Base-by-base conservation (phyloP, 192 early-diverging fungal species). In the Kappamyces sp. region DNA sequence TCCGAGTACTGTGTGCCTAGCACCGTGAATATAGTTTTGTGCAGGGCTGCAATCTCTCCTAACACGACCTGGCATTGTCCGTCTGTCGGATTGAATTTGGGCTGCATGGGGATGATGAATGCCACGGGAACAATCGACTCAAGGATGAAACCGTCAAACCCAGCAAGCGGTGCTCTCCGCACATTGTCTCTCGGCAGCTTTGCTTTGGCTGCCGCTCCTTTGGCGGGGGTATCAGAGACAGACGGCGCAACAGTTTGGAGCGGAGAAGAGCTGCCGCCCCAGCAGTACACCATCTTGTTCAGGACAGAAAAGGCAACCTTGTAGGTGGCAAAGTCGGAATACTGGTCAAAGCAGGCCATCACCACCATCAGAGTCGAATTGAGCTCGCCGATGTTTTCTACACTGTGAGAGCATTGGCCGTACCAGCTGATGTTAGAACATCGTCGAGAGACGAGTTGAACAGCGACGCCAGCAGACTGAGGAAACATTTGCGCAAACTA, bases 401-500 rank as follows among this genome's bases (percentile, higher is more conserved):
- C 47, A 39, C 5, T 40, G 36, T 4, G 33, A 60, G 51, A 61
- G 1, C 47, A 70, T 66, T 83, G 23, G 23, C 23, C 23, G 0
- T 85, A 85, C 83, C 75, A 51, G 86, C 83, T 3, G 77, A 84
- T 15, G 88, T 72, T 37, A 95, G 79, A 0, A 93, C 79, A 35
- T 72, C 73, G 61, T 91, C 86, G 59, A 98, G 70, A 33, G 86
- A 85, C 6, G 79, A 78, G 59, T 87, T 90, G 68, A 95, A 93
- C 33, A 95, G 72, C 12, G 80, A 75, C 12, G 80, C 76, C 46
- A 98, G 62, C 70, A 94, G 87, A 2, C 74, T 77, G 35, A 98
- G 67, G 65, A 94, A 95, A 1, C 86, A 82, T 70, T 87, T 87
- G 31, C 87, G 81, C 46, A 98, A 76, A 37, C 91, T 88, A 6